Percentiles rank a stretch among this genome's conserved stretches.
phyloP scores from a whole-genome alignment of 306 rosid species.

The Castanea sativa region DNA sequence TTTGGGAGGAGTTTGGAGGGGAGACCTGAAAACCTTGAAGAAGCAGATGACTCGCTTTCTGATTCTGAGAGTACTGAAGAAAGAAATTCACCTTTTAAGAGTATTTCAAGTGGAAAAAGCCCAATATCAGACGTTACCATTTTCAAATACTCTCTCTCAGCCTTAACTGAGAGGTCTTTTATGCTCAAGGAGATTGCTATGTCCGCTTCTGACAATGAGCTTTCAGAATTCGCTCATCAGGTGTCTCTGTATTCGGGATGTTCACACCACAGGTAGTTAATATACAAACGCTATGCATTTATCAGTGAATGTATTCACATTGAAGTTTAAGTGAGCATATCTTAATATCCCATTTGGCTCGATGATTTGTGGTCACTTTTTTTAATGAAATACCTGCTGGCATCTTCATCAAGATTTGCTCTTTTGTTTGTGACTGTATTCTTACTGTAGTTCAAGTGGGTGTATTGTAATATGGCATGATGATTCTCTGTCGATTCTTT shows the following conservation, averaged over 20 bases:
- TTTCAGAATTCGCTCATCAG: slow-evolving; percentile 59
- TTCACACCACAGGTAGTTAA: slow-evolving; percentile 83
- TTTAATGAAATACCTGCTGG: slow-evolving; percentile 7
- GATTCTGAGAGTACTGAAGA: slow-evolving; percentile 67
- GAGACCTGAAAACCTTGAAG: slow-evolving; percentile 45
- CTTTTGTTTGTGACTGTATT: not conserved
- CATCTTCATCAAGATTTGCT: not conserved
- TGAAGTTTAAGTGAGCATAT: not conserved
- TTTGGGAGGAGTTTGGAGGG: slow-evolving; percentile 37
- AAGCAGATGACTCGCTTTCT: slow-evolving; percentile 53
- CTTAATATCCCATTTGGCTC: slow-evolving; percentile 15
- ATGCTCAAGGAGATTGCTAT: slow-evolving; percentile 85
- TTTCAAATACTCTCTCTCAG: slow-evolving; percentile 83
- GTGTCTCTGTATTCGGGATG: slow-evolving; percentile 88
- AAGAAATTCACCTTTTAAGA: slow-evolving; percentile 48
- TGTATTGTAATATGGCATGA: slow-evolving; percentile 19
- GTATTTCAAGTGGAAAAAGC: slow-evolving; percentile 42
- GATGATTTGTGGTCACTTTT: slow-evolving; percentile 14
- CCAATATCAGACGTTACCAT: slow-evolving; percentile 66
- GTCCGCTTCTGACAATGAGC: slow-evolving; percentile 56
- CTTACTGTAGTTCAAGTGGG: not conserved
- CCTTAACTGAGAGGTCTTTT: slow-evolving; percentile 71
- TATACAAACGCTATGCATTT: not conserved
- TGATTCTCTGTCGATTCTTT: slow-evolving; percentile 12
- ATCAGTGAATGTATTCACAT: not conserved